A percentile compares a stretch with the other conserved stretches of the same genome.
Conservation (phyloP, 208 protist species). For the Acanthamoeba triangularis region DNA sequence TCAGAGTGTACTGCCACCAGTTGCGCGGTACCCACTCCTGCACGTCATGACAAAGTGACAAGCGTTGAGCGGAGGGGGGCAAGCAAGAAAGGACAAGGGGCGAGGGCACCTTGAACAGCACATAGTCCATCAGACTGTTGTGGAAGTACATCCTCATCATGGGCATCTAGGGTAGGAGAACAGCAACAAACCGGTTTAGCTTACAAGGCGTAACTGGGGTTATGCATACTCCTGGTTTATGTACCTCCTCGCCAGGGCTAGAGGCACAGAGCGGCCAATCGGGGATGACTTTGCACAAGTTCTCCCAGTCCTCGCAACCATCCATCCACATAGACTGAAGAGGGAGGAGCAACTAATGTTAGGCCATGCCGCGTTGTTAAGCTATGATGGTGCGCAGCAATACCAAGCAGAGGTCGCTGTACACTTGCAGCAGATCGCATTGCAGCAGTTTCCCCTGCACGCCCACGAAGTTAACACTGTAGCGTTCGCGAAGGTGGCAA, state of each 20-base stretch:
- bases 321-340: neutral
- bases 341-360: too few species aligned
- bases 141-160: slow-evolving; percentile 84
- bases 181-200: neutral
- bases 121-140: slow-evolving; percentile 78
- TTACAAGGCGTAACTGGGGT: too few species aligned
- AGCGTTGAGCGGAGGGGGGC: too few species aligned
- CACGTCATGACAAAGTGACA: too few species aligned
- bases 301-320: slow-evolving; percentile 60
- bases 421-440: slow-evolving; percentile 19
- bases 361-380: neutral
- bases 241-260: neutral
- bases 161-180: neutral
- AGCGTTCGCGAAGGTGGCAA: too few species aligned
- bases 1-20: slow-evolving; percentile 31
- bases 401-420: neutral
- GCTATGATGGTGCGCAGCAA: neutral
- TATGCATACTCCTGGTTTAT: too few species aligned
- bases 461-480: too few species aligned
- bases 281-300: slow-evolving; percentile 28
- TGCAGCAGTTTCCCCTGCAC: neutral
- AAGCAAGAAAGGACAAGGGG: neutral
- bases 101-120: slow-evolving; percentile 13
- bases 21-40: slow-evolving; percentile 29
- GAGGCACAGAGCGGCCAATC: slow-evolving; percentile 37